These are phyloP conservation scores for Daldinia childiae DNA, from an alignment of 495 filamentous ascomycete species.

Conservation along the genomic window DNA sequence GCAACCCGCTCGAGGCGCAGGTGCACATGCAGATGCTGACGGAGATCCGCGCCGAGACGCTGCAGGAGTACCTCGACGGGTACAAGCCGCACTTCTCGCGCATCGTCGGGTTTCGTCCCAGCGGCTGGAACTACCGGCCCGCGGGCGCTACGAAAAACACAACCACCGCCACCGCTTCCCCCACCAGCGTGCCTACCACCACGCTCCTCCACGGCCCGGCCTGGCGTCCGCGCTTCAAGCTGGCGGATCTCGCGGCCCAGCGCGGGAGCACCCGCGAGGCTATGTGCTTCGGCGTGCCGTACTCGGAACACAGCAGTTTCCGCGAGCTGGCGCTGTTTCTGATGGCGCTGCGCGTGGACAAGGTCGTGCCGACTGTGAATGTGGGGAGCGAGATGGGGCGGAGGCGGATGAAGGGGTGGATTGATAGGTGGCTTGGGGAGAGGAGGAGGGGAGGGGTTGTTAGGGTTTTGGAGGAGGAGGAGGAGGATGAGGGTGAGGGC, in stretches of 20 bases:
- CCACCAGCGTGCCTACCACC: constrained; percentile 48
- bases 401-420: constrained; percentile 89
- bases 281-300: constrained; percentile 90
- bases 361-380: constrained; percentile 93
- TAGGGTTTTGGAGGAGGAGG: constrained; percentile 53
- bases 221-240: constrained; percentile 76
- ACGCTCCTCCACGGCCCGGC: constrained; percentile 75
- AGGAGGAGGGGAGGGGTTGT: constrained; percentile 82
- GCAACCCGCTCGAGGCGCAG: constrained; percentile 83
- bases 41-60: constrained; percentile 86
- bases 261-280: constrained; percentile 79
- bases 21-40: constrained; percentile 97
- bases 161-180: constrained; percentile 45
- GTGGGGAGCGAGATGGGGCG: constrained; percentile 71
- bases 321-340: constrained; percentile 93
- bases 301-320: constrained; percentile 94
- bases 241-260: constrained; percentile 74
- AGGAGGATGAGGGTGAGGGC: constrained; percentile 27
- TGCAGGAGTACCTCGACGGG: constrained; percentile 84
- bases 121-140: constrained; percentile 21
- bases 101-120: constrained; percentile 90
- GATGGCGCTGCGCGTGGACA: constrained; percentile 84
- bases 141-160: constrained; percentile 44
- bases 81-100: constrained; percentile 81
- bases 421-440: constrained; percentile 87